phyloP scores from a whole-genome alignment of 2,329 filamentous ascomycete species.

The Xylaria digitata region DNA sequence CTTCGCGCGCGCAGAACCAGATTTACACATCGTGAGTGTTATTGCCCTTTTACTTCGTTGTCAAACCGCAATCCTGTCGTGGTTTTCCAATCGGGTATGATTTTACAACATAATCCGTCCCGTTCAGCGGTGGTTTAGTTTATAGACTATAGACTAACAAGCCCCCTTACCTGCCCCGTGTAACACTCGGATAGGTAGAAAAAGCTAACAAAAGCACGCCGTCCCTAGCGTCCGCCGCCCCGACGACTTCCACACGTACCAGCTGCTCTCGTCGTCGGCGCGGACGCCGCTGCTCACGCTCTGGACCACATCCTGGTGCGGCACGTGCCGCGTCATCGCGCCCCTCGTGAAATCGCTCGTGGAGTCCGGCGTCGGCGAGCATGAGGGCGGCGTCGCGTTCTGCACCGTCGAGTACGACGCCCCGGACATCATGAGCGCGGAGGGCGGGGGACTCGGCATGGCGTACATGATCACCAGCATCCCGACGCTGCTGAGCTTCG shows the following conservation, averaged over 20 bases:
- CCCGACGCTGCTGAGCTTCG: constrained; percentile 69
- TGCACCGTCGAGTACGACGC: constrained; percentile 67
- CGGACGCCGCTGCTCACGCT: constrained; percentile 68
- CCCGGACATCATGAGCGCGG: constrained; percentile 63
- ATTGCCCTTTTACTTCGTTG: background rate
- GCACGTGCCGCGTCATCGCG: constrained; percentile 62
- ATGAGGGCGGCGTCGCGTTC: constrained; percentile 66
- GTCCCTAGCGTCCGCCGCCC: constrained; percentile 63
- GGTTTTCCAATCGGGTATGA: no score
- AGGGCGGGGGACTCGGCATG: constrained; percentile 56
- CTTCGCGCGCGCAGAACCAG: constrained; percentile 51
- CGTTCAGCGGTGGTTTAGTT: no score
- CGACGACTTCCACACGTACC: constrained; percentile 66
- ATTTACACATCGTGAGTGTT: constrained; percentile 55
- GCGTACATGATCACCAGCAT: constrained; percentile 69
- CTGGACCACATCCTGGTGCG: constrained; percentile 70
- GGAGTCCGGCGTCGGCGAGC: constrained; percentile 63
- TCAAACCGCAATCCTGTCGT: no score
- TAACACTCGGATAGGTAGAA: background rate
- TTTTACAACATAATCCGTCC: no score
- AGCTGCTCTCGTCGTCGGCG: constrained; percentile 65
- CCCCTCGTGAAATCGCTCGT: constrained; percentile 63
- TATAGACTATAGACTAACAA: no score
- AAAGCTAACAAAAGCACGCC: background rate
- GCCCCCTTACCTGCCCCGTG: background rate